phyloP scores from a whole-genome alignment of 805 yeast genomes.

The Candida montana region DNA sequence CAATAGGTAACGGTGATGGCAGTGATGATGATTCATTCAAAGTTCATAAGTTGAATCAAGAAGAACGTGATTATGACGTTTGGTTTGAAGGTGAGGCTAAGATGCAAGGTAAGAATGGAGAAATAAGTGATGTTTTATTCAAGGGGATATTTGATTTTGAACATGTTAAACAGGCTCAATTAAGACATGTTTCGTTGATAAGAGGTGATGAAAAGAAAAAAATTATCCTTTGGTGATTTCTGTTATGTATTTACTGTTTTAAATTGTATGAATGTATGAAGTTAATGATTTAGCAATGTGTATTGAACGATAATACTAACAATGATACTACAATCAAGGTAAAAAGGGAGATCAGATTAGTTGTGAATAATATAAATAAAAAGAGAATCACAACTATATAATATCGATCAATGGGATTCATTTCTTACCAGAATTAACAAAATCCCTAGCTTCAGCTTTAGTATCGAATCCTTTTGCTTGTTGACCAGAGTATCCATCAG shows the following conservation, averaged over 20 bases:
- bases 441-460: slow-evolving; percentile 4
- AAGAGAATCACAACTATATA: too few relatives aligned
- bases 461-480: slow-evolving; percentile 7
- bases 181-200: slow-evolving; percentile 17
- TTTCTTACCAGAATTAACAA: neutral
- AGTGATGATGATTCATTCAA: slow-evolving; percentile 17
- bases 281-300: too few relatives aligned
- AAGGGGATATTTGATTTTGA: slow-evolving; percentile 24
- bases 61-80: slow-evolving; percentile 12
- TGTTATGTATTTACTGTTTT: too few relatives aligned
- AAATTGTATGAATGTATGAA: too few relatives aligned
- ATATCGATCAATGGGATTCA: too few relatives aligned
- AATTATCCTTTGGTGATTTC: slow-evolving; percentile 19
- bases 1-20: slow-evolving; percentile 21
- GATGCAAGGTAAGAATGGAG: slow-evolving; percentile 10
- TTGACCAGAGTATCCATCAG: slow-evolving; percentile 4
- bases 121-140: slow-evolving; percentile 18
- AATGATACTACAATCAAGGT: too few relatives aligned
- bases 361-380: neutral
- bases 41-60: slow-evolving; percentile 18
- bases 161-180: slow-evolving; percentile 23
- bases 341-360: too few relatives aligned
- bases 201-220: slow-evolving; percentile 17
- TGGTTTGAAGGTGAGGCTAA: slow-evolving; percentile 19
- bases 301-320: too few relatives aligned